phyloP scores from a whole-genome alignment of 1,284 basidiomycete genomes.

The Cystobasidiaceae sp. region DNA sequence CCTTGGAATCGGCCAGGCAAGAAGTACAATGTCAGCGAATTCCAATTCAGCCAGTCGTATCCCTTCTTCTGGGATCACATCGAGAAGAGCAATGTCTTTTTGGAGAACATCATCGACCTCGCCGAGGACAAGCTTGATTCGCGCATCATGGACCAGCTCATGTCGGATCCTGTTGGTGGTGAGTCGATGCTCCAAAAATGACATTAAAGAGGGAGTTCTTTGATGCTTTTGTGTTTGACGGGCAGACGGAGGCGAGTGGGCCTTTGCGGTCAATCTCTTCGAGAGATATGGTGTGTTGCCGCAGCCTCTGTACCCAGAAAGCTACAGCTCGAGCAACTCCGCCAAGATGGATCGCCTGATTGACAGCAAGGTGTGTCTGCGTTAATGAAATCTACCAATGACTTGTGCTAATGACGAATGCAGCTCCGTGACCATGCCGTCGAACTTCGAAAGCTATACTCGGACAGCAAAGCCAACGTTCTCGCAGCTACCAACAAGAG shows the following conservation, averaged over 20 bases:
- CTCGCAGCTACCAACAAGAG: conserved; percentile 45
- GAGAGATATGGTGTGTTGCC: conserved; percentile 79
- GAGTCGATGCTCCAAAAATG: conserved; percentile 68
- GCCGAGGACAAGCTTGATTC: conserved; percentile 74
- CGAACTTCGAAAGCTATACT: conserved; percentile 64
- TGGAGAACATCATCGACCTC: conserved; percentile 82
- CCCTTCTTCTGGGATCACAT: conserved; percentile 92
- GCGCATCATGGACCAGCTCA: conserved; percentile 70
- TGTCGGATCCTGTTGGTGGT: conserved; percentile 73
- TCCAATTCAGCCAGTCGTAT: conserved; percentile 85
- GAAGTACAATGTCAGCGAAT: conserved; percentile 71
- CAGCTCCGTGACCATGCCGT: conserved; percentile 78
- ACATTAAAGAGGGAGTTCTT: background rate
- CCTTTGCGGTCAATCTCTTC: conserved; percentile 85
- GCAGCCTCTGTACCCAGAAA: conserved; percentile 76
- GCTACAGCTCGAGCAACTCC: conserved; percentile 71
- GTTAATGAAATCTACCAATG: no score
- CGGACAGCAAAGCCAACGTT: conserved; percentile 44
- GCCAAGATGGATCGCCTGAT: conserved; percentile 68
- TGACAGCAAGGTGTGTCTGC: conserved; percentile 53
- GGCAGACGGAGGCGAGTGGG: background rate
- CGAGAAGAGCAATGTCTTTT: conserved; percentile 89
- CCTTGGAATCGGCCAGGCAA: conserved; percentile 76
- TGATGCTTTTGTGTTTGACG: background rate
- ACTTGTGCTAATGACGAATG: background rate